Conservation (phyloP, 2,329 filamentous ascomycete genomes). For the Alternaria panax region DNA sequence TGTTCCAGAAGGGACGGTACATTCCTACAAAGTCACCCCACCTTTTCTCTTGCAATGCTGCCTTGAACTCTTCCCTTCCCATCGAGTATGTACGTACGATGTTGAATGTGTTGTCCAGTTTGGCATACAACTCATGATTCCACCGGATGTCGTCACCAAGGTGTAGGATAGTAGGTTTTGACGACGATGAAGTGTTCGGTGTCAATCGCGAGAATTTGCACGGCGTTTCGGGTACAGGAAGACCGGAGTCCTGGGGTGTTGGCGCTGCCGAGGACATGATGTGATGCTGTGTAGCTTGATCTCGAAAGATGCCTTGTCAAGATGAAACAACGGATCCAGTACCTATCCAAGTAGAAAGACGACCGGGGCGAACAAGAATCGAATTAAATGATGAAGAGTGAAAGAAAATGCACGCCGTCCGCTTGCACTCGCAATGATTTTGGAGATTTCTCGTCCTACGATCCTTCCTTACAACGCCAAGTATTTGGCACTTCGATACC, state of each 20-base stretch:
- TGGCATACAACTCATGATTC: constrained; percentile 54
- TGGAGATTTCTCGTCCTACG: neutral
- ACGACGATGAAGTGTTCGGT: constrained; percentile 1
- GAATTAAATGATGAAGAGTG: too few relatives aligned
- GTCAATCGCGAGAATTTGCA: neutral
- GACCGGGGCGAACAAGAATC: too few relatives aligned
- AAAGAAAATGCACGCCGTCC: neutral
- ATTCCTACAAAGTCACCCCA: constrained; percentile 57
- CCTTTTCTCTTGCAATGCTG: constrained; percentile 46
- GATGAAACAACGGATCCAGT: neutral
- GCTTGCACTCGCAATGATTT: too few relatives aligned
- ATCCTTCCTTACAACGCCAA: neutral
- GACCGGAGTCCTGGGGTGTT: constrained; percentile 36
- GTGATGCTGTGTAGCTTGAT: neutral
- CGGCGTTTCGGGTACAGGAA: constrained; percentile 18
- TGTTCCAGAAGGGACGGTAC: constrained; percentile 69
- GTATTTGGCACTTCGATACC: neutral
- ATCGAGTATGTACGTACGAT: constrained; percentile 52
- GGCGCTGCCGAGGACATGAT: constrained; percentile 35
- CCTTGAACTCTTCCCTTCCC: constrained; percentile 51
- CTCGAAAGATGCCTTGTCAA: neutral
- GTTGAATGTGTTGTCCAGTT: constrained; percentile 47
- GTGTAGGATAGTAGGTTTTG: constrained; percentile 52
- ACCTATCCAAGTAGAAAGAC: neutral
- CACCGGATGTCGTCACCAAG: constrained; percentile 56